phyloP scores from a whole-genome alignment of 495 filamentous ascomycete genomes.

The Penicillium manginii region DNA sequence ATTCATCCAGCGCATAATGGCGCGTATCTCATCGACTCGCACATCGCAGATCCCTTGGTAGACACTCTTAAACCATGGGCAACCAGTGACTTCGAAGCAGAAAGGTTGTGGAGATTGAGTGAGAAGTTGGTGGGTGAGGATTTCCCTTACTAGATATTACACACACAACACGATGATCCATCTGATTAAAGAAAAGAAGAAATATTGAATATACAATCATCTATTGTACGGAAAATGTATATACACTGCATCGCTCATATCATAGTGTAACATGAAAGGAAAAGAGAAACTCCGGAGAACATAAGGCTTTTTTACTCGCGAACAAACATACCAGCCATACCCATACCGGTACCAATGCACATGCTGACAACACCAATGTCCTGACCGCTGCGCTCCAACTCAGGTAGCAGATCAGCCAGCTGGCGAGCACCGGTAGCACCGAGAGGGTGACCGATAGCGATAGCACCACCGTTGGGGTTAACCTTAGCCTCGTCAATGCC shows the following conservation, averaged over 20 bases:
- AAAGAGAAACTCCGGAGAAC: constrained; percentile 11
- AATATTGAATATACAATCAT: constrained; percentile 8
- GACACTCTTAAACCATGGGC: no score
- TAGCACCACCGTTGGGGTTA: constrained; percentile 92
- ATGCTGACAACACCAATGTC: constrained; percentile 78
- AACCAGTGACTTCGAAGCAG: no score
- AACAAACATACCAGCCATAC: constrained; percentile 85
- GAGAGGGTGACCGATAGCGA: constrained; percentile 91
- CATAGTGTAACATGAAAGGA: constrained; percentile 23
- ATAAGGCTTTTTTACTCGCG: constrained; percentile 60
- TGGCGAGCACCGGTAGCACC: constrained; percentile 88
- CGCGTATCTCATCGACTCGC: no score
- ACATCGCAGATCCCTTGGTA: no score
- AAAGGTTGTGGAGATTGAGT: no score
- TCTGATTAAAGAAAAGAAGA: not conserved
- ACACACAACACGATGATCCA: no score
- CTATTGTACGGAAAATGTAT: constrained; percentile 27
- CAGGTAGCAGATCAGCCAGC: constrained; percentile 73
- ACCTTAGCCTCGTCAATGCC: constrained; percentile 70
- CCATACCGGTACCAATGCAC: constrained; percentile 94
- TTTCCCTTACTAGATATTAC: constrained; percentile 4
- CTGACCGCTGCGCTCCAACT: constrained; percentile 64
- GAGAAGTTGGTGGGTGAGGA: constrained; percentile 14
- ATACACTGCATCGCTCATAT: constrained; percentile 38
- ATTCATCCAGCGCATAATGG: no score